These are phyloP conservation scores for Xylaria sp. DNA, from an alignment of 2,329 filamentous ascomycete species.

Conservation along the genomic window DNA sequence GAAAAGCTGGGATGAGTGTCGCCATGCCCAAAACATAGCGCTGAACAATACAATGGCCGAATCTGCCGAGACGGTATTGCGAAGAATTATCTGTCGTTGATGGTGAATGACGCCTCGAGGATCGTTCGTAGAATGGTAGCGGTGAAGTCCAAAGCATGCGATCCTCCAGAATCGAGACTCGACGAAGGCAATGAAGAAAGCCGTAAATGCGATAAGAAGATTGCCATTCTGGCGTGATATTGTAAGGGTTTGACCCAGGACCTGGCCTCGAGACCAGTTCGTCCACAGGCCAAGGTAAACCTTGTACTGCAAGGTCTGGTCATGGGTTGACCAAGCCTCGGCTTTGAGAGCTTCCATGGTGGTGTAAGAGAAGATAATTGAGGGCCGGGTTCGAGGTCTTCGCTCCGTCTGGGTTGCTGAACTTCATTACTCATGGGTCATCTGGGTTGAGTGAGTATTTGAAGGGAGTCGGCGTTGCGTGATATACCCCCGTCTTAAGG, in stretches of 20 bases:
- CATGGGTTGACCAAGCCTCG: not conserved
- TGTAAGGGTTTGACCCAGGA: slow-evolving; percentile 5
- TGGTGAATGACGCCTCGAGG: not conserved
- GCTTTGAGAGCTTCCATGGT: slow-evolving; percentile 3
- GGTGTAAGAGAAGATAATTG: no score
- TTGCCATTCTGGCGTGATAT: slow-evolving; percentile 2
- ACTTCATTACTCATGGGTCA: no score
- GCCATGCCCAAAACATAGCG: slow-evolving; percentile 2
- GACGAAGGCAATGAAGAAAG: slow-evolving; percentile 16
- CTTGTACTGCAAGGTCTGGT: slow-evolving; percentile 1
- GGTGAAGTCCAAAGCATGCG: not conserved
- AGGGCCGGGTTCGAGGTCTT: no score
- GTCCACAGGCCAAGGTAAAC: slow-evolving; percentile 13
- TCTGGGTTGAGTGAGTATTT: no score
- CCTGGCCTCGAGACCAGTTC: not conserved
- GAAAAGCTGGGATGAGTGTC: not conserved
- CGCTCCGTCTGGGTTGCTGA: no score
- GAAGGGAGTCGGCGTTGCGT: no score
- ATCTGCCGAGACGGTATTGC: slow-evolving; percentile 6
- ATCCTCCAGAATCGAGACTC: slow-evolving; percentile 8
- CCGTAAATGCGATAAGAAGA: slow-evolving; percentile 16
- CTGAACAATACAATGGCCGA: not conserved
- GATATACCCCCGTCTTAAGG: no score
- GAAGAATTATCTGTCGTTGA: slow-evolving; percentile 4
- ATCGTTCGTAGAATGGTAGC: not conserved